A percentile compares a stretch with the other conserved stretches of the same genome.
Evolutionary conservation across 1,284 basidiomycete species (phyloP).

Genomic region (Lignosus rhinocerotis): DNA sequence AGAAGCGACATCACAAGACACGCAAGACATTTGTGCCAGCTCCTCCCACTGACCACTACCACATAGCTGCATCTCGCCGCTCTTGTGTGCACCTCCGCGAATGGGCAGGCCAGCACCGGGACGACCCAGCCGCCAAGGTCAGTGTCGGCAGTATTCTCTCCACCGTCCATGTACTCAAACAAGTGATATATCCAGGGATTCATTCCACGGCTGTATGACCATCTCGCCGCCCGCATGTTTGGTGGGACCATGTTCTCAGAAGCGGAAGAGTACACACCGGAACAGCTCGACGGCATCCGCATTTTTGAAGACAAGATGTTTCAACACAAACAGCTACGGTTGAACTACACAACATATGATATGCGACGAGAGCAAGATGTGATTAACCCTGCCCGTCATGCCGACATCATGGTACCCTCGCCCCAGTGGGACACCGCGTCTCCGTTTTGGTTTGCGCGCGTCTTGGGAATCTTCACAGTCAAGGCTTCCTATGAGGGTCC

Average conservation of each 20-base stretch:
- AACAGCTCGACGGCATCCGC: conserved; percentile 15
- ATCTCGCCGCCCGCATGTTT: conserved; percentile 23
- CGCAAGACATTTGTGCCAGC: no score
- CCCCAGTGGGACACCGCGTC: conserved; percentile 24
- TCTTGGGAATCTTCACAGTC: conserved; percentile 28
- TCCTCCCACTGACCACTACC: no score
- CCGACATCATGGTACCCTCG: conserved; percentile 39
- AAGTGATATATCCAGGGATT: not conserved
- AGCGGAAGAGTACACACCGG: conserved; percentile 15
- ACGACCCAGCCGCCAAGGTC: no score
- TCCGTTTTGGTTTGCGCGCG: conserved; percentile 26
- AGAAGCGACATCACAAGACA: no score
- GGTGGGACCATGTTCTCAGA: conserved; percentile 12
- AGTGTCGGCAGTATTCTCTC: no score
- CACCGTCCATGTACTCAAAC: no score
- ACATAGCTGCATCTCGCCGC: no score
- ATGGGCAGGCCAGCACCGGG: no score
- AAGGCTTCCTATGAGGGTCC: not conserved
- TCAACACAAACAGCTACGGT: conserved; percentile 28
- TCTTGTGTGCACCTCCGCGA: no score
- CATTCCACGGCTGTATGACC: conserved; percentile 9
- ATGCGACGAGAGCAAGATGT: conserved; percentile 38
- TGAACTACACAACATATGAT: conserved; percentile 50
- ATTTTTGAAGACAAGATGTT: conserved; percentile 35
- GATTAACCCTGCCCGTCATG: conserved; percentile 36